Conservation (phyloP, 768 basidiomycete species). For the Asterophora lycoperdoides region DNA sequence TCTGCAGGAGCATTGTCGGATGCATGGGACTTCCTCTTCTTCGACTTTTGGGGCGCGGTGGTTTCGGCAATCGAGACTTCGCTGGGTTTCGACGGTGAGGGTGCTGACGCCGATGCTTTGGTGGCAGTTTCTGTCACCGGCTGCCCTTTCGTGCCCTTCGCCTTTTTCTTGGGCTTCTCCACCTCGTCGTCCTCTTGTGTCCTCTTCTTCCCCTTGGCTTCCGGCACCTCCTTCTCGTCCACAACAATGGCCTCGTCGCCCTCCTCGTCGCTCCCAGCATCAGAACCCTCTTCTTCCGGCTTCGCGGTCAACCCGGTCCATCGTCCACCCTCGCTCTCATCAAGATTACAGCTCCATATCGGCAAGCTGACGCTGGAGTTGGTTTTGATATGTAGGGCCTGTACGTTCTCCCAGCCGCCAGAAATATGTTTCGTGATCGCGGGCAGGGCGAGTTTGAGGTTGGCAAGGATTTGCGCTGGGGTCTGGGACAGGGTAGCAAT, state of each 20-base stretch:
- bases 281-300: conserved; percentile 21
- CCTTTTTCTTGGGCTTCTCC: conserved; percentile 44
- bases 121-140: too few relatives aligned
- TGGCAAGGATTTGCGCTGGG: conserved; percentile 69
- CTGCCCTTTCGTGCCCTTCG: conserved; percentile 25
- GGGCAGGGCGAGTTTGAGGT: conserved; percentile 77
- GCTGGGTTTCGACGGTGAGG: conserved; percentile 21
- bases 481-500: conserved; percentile 71
- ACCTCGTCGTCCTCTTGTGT: conserved; percentile 26
- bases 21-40: conserved; percentile 16
- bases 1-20: conserved; percentile 5
- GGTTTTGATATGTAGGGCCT: conserved; percentile 87
- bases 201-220: conserved; percentile 17
- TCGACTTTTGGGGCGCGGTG: conserved; percentile 10
- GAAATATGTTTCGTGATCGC: conserved; percentile 64
- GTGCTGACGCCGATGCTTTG: conserved; percentile 5
- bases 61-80: conserved; percentile 14
- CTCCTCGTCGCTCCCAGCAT: conserved; percentile 30
- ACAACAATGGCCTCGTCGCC: conserved; percentile 17
- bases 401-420: conserved; percentile 88
- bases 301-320: conserved; percentile 48
- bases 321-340: conserved; percentile 50
- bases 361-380: conserved; percentile 81
- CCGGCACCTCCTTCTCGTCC: conserved; percentile 1
- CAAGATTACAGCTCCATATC: conserved; percentile 82